Base-by-base conservation (phyloP, 129 eudicot genomes). In the Pseudognaphalium luteoalbum region DNA sequence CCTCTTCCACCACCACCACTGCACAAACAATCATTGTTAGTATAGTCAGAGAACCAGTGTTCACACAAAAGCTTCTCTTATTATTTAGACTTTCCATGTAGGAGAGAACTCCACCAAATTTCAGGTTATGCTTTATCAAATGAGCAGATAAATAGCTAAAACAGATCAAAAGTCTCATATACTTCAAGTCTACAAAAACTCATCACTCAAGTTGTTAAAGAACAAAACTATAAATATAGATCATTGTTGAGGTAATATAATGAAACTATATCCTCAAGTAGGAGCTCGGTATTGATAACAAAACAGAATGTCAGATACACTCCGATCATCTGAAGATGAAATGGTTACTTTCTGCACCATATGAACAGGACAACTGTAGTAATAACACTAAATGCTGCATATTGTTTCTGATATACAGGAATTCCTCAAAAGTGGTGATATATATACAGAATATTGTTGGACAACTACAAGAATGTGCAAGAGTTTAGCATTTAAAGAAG, bases 1-100 rank as follows among this genome's bases (percentile, higher is more conserved):
- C 91, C 88, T 61, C 93, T 75, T 30, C 97, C 96, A 69, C 97
- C 97, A 63, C 96, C 93, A 29, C 93, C 89, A 25, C 90, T 87
- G 90, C 69, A 78, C 54, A 75, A 80, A 74, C 68, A 71, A 63
- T 3, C 47, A 66, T 59, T 58, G 57, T 80, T 50, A 80, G 32
- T 42, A 30, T 62, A 79, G 17, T 65, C 9, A 0, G 33, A 32
- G 8, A 63, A 71, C 14, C 59, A 70, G 39, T 57, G 68, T 29
- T 59, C 47, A 54, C 7, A 2, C 3, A 19, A 58, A 30, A 32
- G 17, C 62, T n/a, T 25, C n/a, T 21, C 1, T 4, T 29, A 59
- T 50, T 69, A 19, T 58, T 62, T 68, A 35, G 75, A 22, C 20
- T 68, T 37, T 62, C 33, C 61, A 52, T 56, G 25, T 6, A 56